These are phyloP conservation scores for Oryza longistaminata DNA, from an alignment of 176 grass and related monocot genomes.

Conservation along the genomic window DNA sequence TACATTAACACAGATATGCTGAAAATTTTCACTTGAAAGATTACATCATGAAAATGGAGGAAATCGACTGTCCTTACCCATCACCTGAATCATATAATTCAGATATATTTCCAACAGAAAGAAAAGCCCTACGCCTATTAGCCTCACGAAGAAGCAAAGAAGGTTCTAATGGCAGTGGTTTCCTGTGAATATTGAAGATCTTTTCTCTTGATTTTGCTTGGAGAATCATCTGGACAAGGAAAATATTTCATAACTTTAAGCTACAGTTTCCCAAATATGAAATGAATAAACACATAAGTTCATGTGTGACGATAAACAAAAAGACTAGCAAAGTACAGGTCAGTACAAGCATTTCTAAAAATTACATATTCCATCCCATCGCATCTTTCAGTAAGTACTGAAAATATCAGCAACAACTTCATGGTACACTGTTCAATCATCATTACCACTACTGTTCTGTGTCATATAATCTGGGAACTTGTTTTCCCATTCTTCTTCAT, in stretches of 20 bases:
- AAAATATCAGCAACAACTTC: not conserved
- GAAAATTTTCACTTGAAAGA: slow-evolving; percentile 27
- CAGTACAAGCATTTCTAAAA: not conserved
- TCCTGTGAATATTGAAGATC: slow-evolving; percentile 93
- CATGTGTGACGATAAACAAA: not conserved
- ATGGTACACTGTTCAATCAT: slow-evolving; percentile 2
- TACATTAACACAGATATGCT: not conserved
- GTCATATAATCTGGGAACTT: not conserved
- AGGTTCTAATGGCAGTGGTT: slow-evolving; percentile 83
- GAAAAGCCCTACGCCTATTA: slow-evolving; percentile 94
- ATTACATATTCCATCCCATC: not conserved
- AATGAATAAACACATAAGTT: not conserved
- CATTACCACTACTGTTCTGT: not conserved
- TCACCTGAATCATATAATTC: slow-evolving; percentile 79
- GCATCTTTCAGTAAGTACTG: not conserved
- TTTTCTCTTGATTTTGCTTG: slow-evolving; percentile 87
- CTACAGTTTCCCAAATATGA: slow-evolving; percentile 31
- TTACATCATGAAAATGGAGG: slow-evolving; percentile 2
- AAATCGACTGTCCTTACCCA: slow-evolving; percentile 59
- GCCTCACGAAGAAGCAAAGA: slow-evolving; percentile 93
- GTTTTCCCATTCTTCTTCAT: not conserved
- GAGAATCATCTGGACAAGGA: slow-evolving; percentile 75
- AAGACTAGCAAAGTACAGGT: not conserved
- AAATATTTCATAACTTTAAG: slow-evolving; percentile 40
- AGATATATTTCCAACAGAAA: slow-evolving; percentile 89